phyloP scores from a whole-genome alignment of 2,329 filamentous ascomycete genomes.

The Neofusicoccum cordaticola region DNA sequence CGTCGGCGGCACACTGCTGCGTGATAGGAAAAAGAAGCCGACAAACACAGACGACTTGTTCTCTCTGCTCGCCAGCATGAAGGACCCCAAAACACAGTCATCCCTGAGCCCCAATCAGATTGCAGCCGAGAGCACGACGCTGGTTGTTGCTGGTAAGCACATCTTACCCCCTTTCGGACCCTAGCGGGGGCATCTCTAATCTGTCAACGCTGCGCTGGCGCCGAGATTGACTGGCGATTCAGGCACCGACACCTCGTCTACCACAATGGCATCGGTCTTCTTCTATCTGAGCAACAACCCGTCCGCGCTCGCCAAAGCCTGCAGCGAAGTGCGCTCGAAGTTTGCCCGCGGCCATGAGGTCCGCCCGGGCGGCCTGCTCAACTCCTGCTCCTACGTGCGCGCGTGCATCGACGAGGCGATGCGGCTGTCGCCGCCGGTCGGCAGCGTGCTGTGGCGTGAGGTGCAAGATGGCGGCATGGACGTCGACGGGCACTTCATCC shows the following conservation, averaged over 20 bases:
- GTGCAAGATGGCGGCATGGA: slow-evolving; percentile 34
- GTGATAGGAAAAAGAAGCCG: not conserved
- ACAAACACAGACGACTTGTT: not conserved
- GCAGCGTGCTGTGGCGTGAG: slow-evolving; percentile 35
- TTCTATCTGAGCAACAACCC: slow-evolving; percentile 47
- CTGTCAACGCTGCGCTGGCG: not conserved
- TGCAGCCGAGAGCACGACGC: slow-evolving; percentile 48
- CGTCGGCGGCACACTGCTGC: not conserved
- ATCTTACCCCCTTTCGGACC: not conserved
- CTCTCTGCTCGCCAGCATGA: slow-evolving; percentile 34
- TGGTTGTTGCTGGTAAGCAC: slow-evolving; percentile 43
- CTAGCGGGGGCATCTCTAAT: too few relatives aligned
- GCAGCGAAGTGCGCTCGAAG: slow-evolving; percentile 32
- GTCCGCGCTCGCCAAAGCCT: slow-evolving; percentile 30
- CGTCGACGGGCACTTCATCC: slow-evolving; percentile 27
- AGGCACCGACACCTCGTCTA: slow-evolving; percentile 46
- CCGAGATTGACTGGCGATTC: not conserved
- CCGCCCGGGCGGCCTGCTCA: slow-evolving; percentile 34
- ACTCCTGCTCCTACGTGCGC: slow-evolving; percentile 33
- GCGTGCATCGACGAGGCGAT: slow-evolving; percentile 43
- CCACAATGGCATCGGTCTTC: slow-evolving; percentile 40
- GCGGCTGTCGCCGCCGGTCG: slow-evolving; percentile 41
- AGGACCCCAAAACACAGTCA: slow-evolving; percentile 45
- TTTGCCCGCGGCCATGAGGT: slow-evolving; percentile 40
- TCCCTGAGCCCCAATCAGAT: slow-evolving; percentile 46